A percentile compares a stretch with the other conserved stretches of the same genome.
These are phyloP conservation scores for Naumovozyma dairenensis DNA, from an alignment of 805 yeast genomes.

Conservation along the genomic window DNA sequence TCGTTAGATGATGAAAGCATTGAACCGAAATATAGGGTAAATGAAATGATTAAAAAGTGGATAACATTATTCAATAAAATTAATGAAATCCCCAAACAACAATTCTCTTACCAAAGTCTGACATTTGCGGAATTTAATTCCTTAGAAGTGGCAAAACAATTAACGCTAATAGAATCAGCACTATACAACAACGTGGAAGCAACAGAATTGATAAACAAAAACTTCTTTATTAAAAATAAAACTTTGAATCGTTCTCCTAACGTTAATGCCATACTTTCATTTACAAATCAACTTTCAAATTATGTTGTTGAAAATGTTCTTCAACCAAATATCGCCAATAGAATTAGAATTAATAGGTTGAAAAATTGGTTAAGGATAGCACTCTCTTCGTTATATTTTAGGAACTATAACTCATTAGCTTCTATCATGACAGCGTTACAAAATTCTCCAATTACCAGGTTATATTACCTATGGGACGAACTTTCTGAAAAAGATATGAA, in stretches of 20 bases:
- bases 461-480: slow-evolving; percentile 48
- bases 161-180: slow-evolving; percentile 61
- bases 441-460: slow-evolving; percentile 57
- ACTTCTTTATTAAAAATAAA: slow-evolving; percentile 50
- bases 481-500: slow-evolving; percentile 51
- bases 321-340: slow-evolving; percentile 38
- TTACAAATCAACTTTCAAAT: slow-evolving; percentile 63
- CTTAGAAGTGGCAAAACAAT: slow-evolving; percentile 65
- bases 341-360: slow-evolving; percentile 43
- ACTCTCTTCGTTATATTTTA: slow-evolving; percentile 57
- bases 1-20: background rate
- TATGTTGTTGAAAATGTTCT: slow-evolving; percentile 64
- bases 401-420: slow-evolving; percentile 72
- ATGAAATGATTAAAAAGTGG: background rate
- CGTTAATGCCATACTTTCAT: slow-evolving; percentile 48
- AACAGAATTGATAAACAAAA: slow-evolving; percentile 56
- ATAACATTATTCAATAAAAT: background rate
- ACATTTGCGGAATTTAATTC: slow-evolving; percentile 44
- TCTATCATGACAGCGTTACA: slow-evolving; percentile 71
- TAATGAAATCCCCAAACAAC: slow-evolving; percentile 3
- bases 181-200: slow-evolving; percentile 55
- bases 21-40: background rate
- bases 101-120: slow-evolving; percentile 12
- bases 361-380: slow-evolving; percentile 70
- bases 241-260: slow-evolving; percentile 53